phyloP scores from a whole-genome alignment of 2,329 filamentous ascomycete species.

The Alternaria panax region DNA sequence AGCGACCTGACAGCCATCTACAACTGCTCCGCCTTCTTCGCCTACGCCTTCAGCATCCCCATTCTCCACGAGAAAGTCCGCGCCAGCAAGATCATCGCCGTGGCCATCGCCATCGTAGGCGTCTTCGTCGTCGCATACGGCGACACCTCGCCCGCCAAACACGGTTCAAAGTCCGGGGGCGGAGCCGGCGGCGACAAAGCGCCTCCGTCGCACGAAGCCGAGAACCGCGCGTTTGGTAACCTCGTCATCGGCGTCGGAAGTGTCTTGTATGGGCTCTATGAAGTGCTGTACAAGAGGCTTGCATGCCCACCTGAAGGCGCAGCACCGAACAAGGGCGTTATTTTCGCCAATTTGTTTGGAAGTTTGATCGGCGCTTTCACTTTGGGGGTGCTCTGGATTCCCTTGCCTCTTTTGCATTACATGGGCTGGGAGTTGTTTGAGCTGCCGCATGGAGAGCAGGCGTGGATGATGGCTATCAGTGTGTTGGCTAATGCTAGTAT shows the following conservation, averaged over 20 bases:
- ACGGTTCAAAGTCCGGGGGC: conserved; percentile 63
- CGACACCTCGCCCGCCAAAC: conserved; percentile 65
- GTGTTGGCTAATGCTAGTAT: conserved; percentile 83
- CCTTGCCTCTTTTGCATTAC: conserved; percentile 82
- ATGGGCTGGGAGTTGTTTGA: conserved; percentile 83
- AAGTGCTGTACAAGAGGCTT: conserved; percentile 92
- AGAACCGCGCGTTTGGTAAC: conserved; percentile 81
- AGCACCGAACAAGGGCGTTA: conserved; percentile 84
- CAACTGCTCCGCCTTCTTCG: conserved; percentile 99
- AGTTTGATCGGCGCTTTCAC: conserved; percentile 88
- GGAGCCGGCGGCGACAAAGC: conserved; percentile 60
- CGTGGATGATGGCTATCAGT: conserved; percentile 79
- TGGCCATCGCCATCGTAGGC: conserved; percentile 84
- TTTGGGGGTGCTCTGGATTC: conserved; percentile 86
- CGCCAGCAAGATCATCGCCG: conserved; percentile 84
- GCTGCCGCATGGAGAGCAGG: conserved; percentile 78
- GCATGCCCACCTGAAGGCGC: conserved; percentile 93
- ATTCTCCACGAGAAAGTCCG: conserved; percentile 85
- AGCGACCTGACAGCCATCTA: conserved; percentile 97
- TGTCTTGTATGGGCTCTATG: conserved; percentile 94
- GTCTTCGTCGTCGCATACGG: conserved; percentile 97
- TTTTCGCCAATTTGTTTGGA: conserved; percentile 94
- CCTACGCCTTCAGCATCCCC: conserved; percentile 94
- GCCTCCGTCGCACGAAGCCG: conserved; percentile 61
- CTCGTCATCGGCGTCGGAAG: conserved; percentile 89